phyloP scores from a whole-genome alignment of 1,139 yeast species.

The Saccharomyces hybrid region DNA sequence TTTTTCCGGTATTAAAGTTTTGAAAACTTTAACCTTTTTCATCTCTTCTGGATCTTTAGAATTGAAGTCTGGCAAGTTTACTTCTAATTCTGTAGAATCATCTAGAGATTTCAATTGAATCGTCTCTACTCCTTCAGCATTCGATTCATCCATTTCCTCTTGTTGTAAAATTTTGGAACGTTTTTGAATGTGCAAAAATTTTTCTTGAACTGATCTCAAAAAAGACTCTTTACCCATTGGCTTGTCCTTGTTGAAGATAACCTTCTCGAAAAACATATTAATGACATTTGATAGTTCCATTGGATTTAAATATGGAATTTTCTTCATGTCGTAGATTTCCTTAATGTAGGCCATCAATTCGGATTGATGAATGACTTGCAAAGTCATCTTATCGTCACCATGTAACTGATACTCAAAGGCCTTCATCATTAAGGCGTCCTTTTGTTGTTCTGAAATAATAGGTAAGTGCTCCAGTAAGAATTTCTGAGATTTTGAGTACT shows the following conservation, averaged over 20 bases:
- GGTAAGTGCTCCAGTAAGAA: slow-evolving; percentile 51
- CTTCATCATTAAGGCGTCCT: slow-evolving; percentile 87
- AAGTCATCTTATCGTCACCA: slow-evolving; percentile 46
- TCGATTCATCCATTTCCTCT: slow-evolving; percentile 33
- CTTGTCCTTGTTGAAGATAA: slow-evolving; percentile 42
- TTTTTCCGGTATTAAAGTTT: slow-evolving; percentile 44
- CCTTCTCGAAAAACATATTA: slow-evolving; percentile 60
- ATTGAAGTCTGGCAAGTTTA: slow-evolving; percentile 56
- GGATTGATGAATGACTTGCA: slow-evolving; percentile 70
- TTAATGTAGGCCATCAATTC: slow-evolving; percentile 70
- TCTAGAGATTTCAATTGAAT: slow-evolving; percentile 87
- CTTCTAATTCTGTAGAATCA: slow-evolving; percentile 68
- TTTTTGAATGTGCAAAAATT: slow-evolving; percentile 67
- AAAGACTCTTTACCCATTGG: slow-evolving; percentile 45
- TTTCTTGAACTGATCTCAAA: slow-evolving; percentile 57
- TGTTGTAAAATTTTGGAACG: slow-evolving; percentile 63
- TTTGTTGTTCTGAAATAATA: slow-evolving; percentile 75
- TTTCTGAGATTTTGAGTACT: slow-evolving; percentile 44
- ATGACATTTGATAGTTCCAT: slow-evolving; percentile 47
- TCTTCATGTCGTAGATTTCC: slow-evolving; percentile 48
- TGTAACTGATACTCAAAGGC: slow-evolving; percentile 80
- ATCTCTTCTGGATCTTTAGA: slow-evolving; percentile 43
- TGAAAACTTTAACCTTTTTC: slow-evolving; percentile 47
- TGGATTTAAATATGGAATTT: slow-evolving; percentile 29
- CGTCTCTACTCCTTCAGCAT: slow-evolving; percentile 54